Conservation (phyloP, 1,284 basidiomycete species). For the Fomes fomentarius region DNA sequence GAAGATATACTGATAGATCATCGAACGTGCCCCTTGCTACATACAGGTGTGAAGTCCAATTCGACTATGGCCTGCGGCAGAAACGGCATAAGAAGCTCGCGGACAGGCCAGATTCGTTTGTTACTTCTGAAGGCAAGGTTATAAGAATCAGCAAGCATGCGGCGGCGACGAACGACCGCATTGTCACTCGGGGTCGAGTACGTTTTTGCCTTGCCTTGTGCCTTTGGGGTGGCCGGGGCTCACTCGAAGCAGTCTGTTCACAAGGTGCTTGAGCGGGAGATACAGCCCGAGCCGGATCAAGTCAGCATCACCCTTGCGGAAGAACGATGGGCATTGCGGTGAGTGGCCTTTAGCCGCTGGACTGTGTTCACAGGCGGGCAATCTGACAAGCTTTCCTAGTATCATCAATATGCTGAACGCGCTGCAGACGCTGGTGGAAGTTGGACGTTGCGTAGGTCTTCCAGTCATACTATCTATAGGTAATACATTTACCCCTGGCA, state of each 20-base stretch:
- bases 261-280: conserved; percentile 76
- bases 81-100: conserved; percentile 55
- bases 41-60: conserved; percentile 77
- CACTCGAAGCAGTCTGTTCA: conserved; percentile 68
- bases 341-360: conserved; percentile 25
- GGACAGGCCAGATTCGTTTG: conserved; percentile 63
- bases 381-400: conserved; percentile 36
- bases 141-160: conserved; percentile 64
- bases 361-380: not conserved
- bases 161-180: conserved; percentile 62
- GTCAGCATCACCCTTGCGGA: conserved; percentile 56
- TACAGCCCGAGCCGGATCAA: conserved; percentile 61
- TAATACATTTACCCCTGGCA: not conserved
- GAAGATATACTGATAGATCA: not conserved
- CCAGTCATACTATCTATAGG: not conserved
- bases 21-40: not conserved
- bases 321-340: conserved; percentile 77
- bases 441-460: conserved; percentile 50
- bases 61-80: conserved; percentile 71
- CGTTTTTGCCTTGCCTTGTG: conserved; percentile 23
- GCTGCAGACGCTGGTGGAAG: conserved; percentile 49
- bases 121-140: conserved; percentile 63
- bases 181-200: conserved; percentile 65
- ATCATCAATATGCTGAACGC: conserved; percentile 66
- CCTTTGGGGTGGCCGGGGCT: too few relatives aligned